Conservation (phyloP, 31 red algal genomes). For the Asparagopsis taxiformis region DNA sequence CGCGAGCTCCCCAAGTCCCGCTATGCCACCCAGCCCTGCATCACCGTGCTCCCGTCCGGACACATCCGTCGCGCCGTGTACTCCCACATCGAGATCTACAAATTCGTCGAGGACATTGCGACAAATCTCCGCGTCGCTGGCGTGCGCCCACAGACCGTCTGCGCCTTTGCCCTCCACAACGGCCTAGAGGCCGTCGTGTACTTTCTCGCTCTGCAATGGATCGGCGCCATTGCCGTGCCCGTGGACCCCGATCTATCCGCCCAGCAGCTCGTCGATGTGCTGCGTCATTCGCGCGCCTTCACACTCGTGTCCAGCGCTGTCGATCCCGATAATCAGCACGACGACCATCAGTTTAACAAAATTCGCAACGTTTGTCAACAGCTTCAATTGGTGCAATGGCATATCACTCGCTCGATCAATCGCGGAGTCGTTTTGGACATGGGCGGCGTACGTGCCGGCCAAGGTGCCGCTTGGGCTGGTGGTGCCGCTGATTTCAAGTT, state of each 20-base stretch:
- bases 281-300: slow-evolving; percentile 12
- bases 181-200: slow-evolving; percentile 56
- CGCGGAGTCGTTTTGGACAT: slow-evolving; percentile 59
- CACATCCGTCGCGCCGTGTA: slow-evolving; percentile 35
- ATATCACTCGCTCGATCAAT: slow-evolving; percentile 50
- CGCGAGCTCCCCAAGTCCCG: slow-evolving; percentile 56
- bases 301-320: slow-evolving; percentile 37
- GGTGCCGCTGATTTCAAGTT: slow-evolving; percentile 66
- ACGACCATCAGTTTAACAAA: slow-evolving; percentile 29
- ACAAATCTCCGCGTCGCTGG: slow-evolving; percentile 52
- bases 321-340: slow-evolving; percentile 33
- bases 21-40: slow-evolving; percentile 42
- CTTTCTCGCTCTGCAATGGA: slow-evolving; percentile 72
- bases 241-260: slow-evolving; percentile 39
- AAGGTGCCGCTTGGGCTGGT: slow-evolving; percentile 64
- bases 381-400: slow-evolving; percentile 55
- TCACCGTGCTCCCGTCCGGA: slow-evolving; percentile 50
- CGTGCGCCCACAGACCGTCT: slow-evolving; percentile 57
- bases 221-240: slow-evolving; percentile 70
- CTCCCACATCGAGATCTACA: slow-evolving; percentile 74
- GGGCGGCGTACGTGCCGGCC: slow-evolving; percentile 26
- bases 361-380: slow-evolving; percentile 1
- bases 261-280: slow-evolving; percentile 17
- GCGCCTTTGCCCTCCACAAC: slow-evolving; percentile 49
- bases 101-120: slow-evolving; percentile 65